Evolutionary conservation across 257 asterid genomes (phyloP).

Genomic region (Rauvolfia tetraphylla): DNA sequence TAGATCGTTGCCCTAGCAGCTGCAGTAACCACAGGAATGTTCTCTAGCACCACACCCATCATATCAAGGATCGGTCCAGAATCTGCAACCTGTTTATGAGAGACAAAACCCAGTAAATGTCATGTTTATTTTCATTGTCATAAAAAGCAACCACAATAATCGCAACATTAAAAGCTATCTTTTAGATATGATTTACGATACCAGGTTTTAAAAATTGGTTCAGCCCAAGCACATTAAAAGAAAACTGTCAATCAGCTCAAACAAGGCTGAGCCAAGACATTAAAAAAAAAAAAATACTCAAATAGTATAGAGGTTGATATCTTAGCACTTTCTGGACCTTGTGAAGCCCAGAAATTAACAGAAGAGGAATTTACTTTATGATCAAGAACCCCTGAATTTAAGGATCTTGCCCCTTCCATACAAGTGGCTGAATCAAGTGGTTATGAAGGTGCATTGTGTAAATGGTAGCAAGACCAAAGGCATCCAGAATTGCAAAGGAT

Average conservation of each 20-base stretch:
- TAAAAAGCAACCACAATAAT: background rate
- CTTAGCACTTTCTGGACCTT: background rate
- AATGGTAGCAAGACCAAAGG: background rate
- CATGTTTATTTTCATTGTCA: background rate
- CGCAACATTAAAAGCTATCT: background rate
- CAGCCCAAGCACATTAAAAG: background rate
- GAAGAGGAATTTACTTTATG: background rate
- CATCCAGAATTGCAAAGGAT: background rate
- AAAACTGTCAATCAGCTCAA: background rate
- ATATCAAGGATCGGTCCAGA: slow-evolving; percentile 49
- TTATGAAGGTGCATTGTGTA: background rate
- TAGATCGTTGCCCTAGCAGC: slow-evolving; percentile 40
- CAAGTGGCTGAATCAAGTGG: background rate
- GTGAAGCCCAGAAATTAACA: background rate
- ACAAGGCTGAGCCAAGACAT: background rate
- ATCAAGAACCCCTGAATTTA: background rate
- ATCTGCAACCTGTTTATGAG: slow-evolving; percentile 39
- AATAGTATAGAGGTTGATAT: background rate
- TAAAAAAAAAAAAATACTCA: background rate
- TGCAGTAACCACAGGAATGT: slow-evolving; percentile 27
- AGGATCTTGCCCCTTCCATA: background rate
- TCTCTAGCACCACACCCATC: slow-evolving; percentile 49
- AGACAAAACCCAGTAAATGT: background rate
- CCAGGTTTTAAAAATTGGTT: background rate
- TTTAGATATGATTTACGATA: background rate